Evolutionary conservation across 1,284 basidiomycete genomes (phyloP).

Genomic region (Rhodotorula sp.): DNA sequence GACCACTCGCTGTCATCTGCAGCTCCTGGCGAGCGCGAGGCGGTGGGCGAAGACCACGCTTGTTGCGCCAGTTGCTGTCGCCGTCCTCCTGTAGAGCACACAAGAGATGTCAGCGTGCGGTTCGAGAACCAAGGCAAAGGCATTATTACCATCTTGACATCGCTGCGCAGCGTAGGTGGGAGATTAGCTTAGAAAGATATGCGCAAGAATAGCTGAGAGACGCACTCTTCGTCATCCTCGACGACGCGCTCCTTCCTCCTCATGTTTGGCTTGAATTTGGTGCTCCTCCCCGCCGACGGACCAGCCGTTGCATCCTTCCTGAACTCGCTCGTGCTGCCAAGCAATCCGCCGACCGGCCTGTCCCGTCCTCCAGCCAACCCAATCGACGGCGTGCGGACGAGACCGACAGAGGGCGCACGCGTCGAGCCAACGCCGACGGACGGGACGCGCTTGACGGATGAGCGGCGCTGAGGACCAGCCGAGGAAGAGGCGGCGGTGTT

Average conservation of each 20-base stretch:
- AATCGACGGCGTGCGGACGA: slow-evolving; percentile 4
- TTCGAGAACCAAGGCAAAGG: too few relatives aligned
- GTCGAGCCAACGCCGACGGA: slow-evolving; percentile 26
- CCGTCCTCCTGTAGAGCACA: slow-evolving; percentile 28
- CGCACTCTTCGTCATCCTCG: slow-evolving; percentile 38
- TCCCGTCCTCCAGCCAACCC: not conserved
- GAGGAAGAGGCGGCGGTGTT: not conserved
- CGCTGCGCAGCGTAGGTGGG: not conserved
- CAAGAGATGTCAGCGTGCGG: not conserved
- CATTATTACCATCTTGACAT: slow-evolving; percentile 35
- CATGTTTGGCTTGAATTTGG: slow-evolving; percentile 39
- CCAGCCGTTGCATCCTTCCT: slow-evolving; percentile 8
- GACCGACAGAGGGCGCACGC: slow-evolving; percentile 13
- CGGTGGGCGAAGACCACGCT: slow-evolving; percentile 21
- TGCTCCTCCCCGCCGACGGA: slow-evolving; percentile 2
- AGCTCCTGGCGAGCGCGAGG: slow-evolving; percentile 27
- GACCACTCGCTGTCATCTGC: slow-evolving; percentile 40
- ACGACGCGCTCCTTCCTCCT: slow-evolving; percentile 14
- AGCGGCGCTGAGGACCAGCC: not conserved
- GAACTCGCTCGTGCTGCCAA: slow-evolving; percentile 31
- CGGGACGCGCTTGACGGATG: slow-evolving; percentile 13
- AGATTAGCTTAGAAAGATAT: not conserved
- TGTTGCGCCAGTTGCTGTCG: slow-evolving; percentile 1
- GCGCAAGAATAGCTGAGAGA: not conserved
- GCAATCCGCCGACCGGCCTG: slow-evolving; percentile 32